phyloP scores from a whole-genome alignment of 306 rosid genomes.

The Betula pendula region DNA sequence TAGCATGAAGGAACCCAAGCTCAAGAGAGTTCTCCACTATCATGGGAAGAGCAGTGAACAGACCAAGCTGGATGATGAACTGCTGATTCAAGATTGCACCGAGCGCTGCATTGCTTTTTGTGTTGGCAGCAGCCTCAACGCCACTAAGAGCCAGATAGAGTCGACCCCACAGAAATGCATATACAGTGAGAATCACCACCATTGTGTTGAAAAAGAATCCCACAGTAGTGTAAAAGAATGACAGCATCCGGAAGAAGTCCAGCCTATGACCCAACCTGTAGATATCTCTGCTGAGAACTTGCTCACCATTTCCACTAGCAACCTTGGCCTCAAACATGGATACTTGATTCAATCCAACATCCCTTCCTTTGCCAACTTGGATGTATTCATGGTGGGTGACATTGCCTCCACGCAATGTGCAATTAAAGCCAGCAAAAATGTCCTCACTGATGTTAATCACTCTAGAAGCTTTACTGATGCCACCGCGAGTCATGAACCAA shows the following conservation, averaged over 20 bases:
- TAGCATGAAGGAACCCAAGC: constrained; percentile 74
- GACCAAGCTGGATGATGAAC: constrained; percentile 76
- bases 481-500: constrained; percentile 88
- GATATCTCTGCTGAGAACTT: constrained; percentile 77
- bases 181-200: constrained; percentile 74
- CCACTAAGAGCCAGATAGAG: constrained; percentile 85
- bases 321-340: constrained; percentile 96
- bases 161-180: constrained; percentile 81
- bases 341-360: constrained; percentile 83
- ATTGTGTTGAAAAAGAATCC: constrained; percentile 83
- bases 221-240: constrained; percentile 79
- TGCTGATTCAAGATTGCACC: constrained; percentile 67
- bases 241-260: constrained; percentile 82
- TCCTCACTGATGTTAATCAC: constrained; percentile 92
- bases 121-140: constrained; percentile 56
- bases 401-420: constrained; percentile 84
- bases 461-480: constrained; percentile 87
- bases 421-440: constrained; percentile 87
- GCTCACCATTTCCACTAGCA: constrained; percentile 93
- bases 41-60: constrained; percentile 90
- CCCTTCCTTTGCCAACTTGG: constrained; percentile 95
- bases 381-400: constrained; percentile 91
- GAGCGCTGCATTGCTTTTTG: constrained; percentile 56
- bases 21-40: constrained; percentile 82
- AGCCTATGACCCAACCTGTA: constrained; percentile 85